Evolutionary conservation across 2,329 filamentous ascomycete species (phyloP), one percentile per base, ranked within the genome.

Genomic region (Aspergillus neoniger): DNA sequence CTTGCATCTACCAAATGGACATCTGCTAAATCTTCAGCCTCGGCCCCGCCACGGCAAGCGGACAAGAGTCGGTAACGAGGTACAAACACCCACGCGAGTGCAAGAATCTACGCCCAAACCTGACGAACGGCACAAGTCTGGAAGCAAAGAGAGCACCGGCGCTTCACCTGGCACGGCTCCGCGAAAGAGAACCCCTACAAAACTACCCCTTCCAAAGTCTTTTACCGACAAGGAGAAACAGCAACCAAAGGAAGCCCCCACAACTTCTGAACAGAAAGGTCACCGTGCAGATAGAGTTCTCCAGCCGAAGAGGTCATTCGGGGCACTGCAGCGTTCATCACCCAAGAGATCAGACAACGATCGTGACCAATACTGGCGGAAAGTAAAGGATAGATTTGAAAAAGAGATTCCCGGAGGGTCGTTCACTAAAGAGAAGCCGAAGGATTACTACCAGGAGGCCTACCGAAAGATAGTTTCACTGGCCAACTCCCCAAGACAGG

Each of bases 291-390:
- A 50, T 12, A 21, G 41, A 14, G 50, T 50, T 3, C 41, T 57
- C 21, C 63, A 50, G n/a, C 43, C 59, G 10, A 62, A 53, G n/a
- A 44, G 25, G 21, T 61, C 64, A 4, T 55, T 58, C 12, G 54
- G 43, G 10, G 19, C 48, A 17, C 23, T 59, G 10, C 59, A 63
- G 14, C 57, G 53, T 39, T 58, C 43, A 28, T 55, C 61, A 36
- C 58, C 66, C 8, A 64, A 56, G 19, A 14, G 61, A 7, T 58
- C 58, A 4, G 66, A 65, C 5, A 67, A 67, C 23, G 63, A 69
- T n/a, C 69, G 68, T 15, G 71, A 73, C 14, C 70, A 69, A 47
- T 67, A 69, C 47, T 71, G 70, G 71, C 64, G 53, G 14, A 75
- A 68, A 50, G 58, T 73, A 9, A 64, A 66, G 28, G 70, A 68